Base-by-base conservation (phyloP, 2,329 filamentous ascomycete genomes). In the Arthrobotrys pseudoclavata region DNA sequence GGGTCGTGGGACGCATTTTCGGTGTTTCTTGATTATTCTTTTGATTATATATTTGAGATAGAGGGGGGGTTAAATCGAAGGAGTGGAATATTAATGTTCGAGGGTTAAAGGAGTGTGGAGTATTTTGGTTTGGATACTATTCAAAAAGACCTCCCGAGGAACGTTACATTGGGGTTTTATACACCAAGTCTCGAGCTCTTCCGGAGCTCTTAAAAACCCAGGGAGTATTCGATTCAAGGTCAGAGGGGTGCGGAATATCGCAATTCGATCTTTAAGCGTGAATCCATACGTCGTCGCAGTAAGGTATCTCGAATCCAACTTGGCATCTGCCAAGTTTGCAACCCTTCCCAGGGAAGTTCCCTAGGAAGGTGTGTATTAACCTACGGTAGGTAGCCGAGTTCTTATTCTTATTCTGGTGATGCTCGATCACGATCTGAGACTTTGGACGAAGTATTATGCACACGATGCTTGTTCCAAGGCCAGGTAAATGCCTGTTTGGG, bases 1-100 rank as follows among this genome's bases (percentile, higher is more conserved):
- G 4, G 9, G 55, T 60, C 26, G 69, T 52, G 40, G 50, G 9
- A 10, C 40, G 69, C 69, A 74, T 74, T 62, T 53, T 57, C 61
- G 37, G 9, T 40, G n/a, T 15, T 22, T 47, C 18, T 47, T 3
- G 34, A 9, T 50, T 24, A 26, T 50, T 50, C 10, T 50, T 22
- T 42, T 60, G 15, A n/a, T 9, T 34, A 15, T 29, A 15, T 4
- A 18, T 31, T 31, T 34, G 22, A 15, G 22, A 52, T 26, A 26
- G 7, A 29, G 7, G 29, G 3, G 24, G 15, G 29, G 3, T 37
- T 57, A 22, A 22, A 15, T 40, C 4, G 15, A 40, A 12, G 10
- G 10, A 40, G 37, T 34, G 31, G 31, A 10, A 34, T 34, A 9
- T 34, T 4, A 34, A 34, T 4, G 1, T 34, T 4, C 7, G 12